Base-by-base conservation (phyloP, 176 grass and related monocot species). In the Dactylis glomerata region DNA sequence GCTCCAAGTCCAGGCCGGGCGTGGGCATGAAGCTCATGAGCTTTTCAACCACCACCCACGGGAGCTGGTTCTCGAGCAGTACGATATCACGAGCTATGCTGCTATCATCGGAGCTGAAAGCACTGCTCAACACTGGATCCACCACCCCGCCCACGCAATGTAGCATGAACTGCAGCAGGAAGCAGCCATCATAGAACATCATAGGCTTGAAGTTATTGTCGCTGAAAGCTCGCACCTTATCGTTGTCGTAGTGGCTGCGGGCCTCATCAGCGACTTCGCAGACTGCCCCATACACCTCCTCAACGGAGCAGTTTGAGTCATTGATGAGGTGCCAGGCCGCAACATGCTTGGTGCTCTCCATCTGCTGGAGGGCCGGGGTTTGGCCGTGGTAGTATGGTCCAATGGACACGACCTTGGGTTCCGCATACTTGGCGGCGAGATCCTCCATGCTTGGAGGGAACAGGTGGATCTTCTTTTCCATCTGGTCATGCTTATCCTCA, bases 51-150 rank as follows among this genome's bases (percentile, higher is more conserved):
- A 72, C 68, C 40, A 72, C 68, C 40, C 68, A 72, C 4, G 68
- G 68, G 68, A 72, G 40, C 68, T 72, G 68, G 68, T 72, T 72
- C 68, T 72, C 40, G 8, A 72, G 68, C n/a, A 72, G 68, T 40
- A 41, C 6, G 23, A 72, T 26, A n/a, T 72, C 68, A 15, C 24
- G 5, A 2, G 4, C 15, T n/a, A 72, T 72, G 68, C 37, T 6
- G n/a, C 2, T 15, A 12, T 15, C 5, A 22, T 45, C 15, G 40
- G 68, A 72, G 68, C 68, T 71, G 68, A 71, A 71, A 3, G 68
- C 68, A 13, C 40, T 41, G 11, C 23, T 26, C 38, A 71, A 41
- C 68, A 14, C 23, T 5, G n/a, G 37, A 71, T 71, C 68, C 68
- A 44, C 67, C 37, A 1, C 5, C 22, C 38, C 67, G 10, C 20